phyloP scores from a whole-genome alignment of 306 rosid genomes.

The barrel medic (Medicago truncatula) region DNA sequence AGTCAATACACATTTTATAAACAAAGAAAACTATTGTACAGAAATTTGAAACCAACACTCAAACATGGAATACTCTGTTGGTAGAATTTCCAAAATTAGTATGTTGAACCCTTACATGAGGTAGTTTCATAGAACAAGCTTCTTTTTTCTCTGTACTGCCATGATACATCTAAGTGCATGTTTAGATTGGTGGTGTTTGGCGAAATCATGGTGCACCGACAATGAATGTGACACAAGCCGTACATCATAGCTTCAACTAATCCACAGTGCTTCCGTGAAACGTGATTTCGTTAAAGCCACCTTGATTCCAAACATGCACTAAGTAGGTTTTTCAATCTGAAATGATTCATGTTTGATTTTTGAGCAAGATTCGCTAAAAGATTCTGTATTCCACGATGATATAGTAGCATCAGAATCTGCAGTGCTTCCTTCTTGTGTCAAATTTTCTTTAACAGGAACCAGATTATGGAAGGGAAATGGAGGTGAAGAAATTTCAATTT shows the following conservation, averaged over 20 bases:
- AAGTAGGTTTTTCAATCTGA: slow-evolving; percentile 43
- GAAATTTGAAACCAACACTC: background rate
- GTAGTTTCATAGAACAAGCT: background rate
- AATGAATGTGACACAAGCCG: background rate
- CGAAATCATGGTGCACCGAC: background rate
- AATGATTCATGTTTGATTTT: background rate
- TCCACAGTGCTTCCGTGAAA: background rate
- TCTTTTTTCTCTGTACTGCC: background rate
- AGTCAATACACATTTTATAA: background rate
- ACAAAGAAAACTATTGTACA: background rate
- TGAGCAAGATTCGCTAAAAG: background rate
- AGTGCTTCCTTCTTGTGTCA: slow-evolving; percentile 24
- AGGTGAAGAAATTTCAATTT: slow-evolving; percentile 46
- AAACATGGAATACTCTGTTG: background rate
- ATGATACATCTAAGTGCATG: background rate
- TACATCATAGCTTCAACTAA: background rate
- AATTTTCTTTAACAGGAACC: slow-evolving; percentile 23
- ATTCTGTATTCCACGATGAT: slow-evolving; percentile 32
- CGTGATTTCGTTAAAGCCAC: background rate
- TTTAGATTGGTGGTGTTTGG: background rate
- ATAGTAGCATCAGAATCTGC: slow-evolving; percentile 37
- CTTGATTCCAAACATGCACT: background rate
- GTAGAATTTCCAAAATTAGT: background rate
- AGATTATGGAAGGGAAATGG: slow-evolving; percentile 52
- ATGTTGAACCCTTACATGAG: background rate